Base-by-base conservation (phyloP, 2,329 filamentous ascomycete species). In the Annulohypoxylon truncatum region DNA sequence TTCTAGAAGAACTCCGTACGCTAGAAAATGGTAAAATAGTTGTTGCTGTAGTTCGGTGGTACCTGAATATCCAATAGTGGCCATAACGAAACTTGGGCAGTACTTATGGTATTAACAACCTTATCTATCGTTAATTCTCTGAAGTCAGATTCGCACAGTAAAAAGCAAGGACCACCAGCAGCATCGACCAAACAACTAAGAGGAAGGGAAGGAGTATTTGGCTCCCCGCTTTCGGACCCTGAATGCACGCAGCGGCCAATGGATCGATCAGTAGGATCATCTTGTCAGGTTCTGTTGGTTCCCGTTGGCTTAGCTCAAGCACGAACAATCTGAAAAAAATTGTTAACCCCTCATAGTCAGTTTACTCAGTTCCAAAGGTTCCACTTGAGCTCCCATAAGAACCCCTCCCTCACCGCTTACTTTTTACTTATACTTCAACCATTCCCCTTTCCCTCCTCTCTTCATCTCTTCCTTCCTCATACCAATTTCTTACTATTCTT, bases 191-290 rank as follows among this genome's bases (percentile, higher is more conserved):
- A 57, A 51, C 28, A 33, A n/a, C 33, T 29, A 35, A 29, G 24
- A 57, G 57, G 53, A 57, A 59, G 35, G 22, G 15, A 54, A 60
- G 64, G 61, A 58, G 55, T 54, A 64, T 64, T 26, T 44, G 57
- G 46, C 46, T 46, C 68, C 70, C 70, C 70, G 67, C 70, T 71
- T 64, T 72, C 68, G 70, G 70, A 72, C 68, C 70, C 67, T 67
- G 60, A 63, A 51, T 44, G 57, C 18, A 56, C 52, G 26, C 44
- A 42, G 18, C 18, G 18, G 15, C 38, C 38, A 42, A 42, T 42
- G 38, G 38, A 42, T 42, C 38, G 38, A 42, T 42, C 38, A 20
- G 18, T 12, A 8, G 38, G 18, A 42, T 42, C 38, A 15, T 22
- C 18, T 22, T 42, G 38, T 42, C 7, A 22, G 3, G 44, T 7